phyloP scores from a whole-genome alignment of 2,329 filamentous ascomycete genomes.

The Aspergillus sclerotialis region DNA sequence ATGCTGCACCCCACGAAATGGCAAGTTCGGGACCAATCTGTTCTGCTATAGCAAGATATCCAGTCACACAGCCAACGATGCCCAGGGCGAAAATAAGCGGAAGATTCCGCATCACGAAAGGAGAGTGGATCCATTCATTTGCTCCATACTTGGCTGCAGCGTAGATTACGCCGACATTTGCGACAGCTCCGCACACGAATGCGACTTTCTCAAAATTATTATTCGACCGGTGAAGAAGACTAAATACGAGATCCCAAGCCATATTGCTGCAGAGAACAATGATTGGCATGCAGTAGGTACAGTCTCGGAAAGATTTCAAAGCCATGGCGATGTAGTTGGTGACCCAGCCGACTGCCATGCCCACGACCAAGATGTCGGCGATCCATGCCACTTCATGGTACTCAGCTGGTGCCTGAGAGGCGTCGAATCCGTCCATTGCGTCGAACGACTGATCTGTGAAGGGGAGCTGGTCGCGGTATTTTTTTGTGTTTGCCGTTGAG shows the following conservation, averaged over 20 bases:
- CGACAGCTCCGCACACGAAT: neutral
- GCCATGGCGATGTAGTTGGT: slow-evolving; percentile 4
- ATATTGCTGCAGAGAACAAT: slow-evolving; percentile 2
- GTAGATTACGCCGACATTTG: neutral
- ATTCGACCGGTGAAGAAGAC: neutral
- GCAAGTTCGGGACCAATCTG: slow-evolving; percentile 1
- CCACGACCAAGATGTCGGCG: neutral
- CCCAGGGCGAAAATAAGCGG: neutral
- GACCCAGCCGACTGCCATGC: too few relatives aligned
- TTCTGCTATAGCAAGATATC: neutral
- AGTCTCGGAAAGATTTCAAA: slow-evolving; percentile 1
- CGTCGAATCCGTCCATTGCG: too few relatives aligned
- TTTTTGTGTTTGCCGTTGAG: too few relatives aligned
- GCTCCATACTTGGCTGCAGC: neutral
- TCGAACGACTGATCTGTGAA: too few relatives aligned
- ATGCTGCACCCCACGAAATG: slow-evolving; percentile 7
- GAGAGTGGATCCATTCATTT: slow-evolving; percentile 2
- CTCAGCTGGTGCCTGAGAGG: too few relatives aligned
- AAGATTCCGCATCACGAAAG: neutral
- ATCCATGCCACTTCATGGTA: too few relatives aligned
- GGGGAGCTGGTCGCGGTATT: too few relatives aligned
- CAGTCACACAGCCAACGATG: neutral
- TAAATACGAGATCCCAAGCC: slow-evolving; percentile 1
- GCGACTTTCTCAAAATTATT: too few relatives aligned
- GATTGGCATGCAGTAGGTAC: slow-evolving; percentile 1